A percentile compares a stretch with the other conserved stretches of the same genome.
Evolutionary conservation across 495 filamentous ascomycete genomes (phyloP).

Genomic region (Penicillium longicatenatum): DNA sequence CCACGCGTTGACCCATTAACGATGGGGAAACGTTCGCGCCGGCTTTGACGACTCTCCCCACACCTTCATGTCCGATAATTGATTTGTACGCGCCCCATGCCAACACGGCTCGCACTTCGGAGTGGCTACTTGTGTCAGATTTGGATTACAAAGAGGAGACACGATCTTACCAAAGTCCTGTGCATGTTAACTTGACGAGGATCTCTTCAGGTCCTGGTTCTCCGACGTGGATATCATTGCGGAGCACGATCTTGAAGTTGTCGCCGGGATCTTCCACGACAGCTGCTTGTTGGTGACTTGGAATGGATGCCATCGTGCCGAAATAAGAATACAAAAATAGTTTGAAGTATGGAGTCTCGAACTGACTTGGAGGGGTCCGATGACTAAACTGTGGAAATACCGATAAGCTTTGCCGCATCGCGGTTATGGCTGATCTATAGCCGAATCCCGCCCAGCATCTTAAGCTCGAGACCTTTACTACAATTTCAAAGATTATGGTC

Average conservation of each 20-base stretch:
- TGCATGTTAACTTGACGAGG: conserved; percentile 25
- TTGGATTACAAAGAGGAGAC: background rate
- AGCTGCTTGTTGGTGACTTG: conserved; percentile 19
- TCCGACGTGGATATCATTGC: conserved; percentile 13
- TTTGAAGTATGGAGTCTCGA: background rate
- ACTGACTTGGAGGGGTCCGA: background rate
- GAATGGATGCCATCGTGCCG: conserved; percentile 3
- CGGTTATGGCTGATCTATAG: conserved; percentile 9
- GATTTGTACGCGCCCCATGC: conserved; percentile 27
- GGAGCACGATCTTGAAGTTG: conserved; percentile 14
- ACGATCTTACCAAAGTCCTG: conserved; percentile 24
- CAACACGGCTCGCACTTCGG: conserved; percentile 28
- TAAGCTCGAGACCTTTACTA: no score
- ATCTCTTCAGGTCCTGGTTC: conserved; percentile 22
- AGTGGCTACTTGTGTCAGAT: conserved; percentile 17
- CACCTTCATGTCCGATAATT: conserved; percentile 43
- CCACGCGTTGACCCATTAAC: conserved; percentile 33
- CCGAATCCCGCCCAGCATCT: conserved; percentile 3
- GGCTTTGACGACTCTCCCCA: conserved; percentile 31
- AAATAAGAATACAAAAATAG: background rate
- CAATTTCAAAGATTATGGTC: no score
- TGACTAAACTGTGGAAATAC: conserved; percentile 6
- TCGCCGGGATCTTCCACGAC: conserved; percentile 24
- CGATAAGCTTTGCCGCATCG: conserved; percentile 2
- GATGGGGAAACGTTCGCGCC: conserved; percentile 22